Base-by-base conservation (phyloP, 306 rosid genomes). In the Prunus davidiana region DNA sequence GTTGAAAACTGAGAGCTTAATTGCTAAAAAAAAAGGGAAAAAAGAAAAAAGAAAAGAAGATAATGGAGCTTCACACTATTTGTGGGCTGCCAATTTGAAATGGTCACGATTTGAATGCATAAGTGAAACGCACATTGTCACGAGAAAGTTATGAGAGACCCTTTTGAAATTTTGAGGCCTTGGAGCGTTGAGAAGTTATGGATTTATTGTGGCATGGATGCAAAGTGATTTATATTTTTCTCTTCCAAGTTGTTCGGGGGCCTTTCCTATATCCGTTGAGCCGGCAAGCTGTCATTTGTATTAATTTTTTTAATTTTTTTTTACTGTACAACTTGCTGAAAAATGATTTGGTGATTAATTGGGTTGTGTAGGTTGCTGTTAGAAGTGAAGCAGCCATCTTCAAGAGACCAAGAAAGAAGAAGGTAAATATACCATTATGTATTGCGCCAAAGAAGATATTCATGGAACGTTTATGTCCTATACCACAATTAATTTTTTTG, bases 381-480 rank as follows among this genome's bases (percentile, higher is more conserved):
- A 69, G 67, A 78, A 79, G 76, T 63, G 89, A 81, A 71, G 38
- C 82, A 16, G 67, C 80, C 49, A 83, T 77, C 65, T 73, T 78
- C 75, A 89, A 91, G 86, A 85, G 80, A 75, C 41, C 92, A 47
- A 88, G 89, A 71, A 93, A 82, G 75, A 92, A 86, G 84, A 93
- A 83, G 90, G 97, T 93, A 82, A 73, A 11, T 70, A 4, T 19
- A 52, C 47, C 34, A 25, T 58, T 62, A 28, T 7, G 20, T 62
- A 6, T 62, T 62, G 7, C 8, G 12, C 28, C 12, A 2, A 62
- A n/a, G 10, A 24, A 2, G 55, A 20, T 57, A 8, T 57, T 30
- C 55, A 5, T 34, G 32, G 46, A 58, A 32, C 20, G 25, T 16
- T 52, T 8, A 68, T 51, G 62, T 28, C 20, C 41, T 70, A 51